These are phyloP conservation scores for Cornus kousa DNA, from an alignment of 148 eudicot species.

Conservation along the genomic window DNA sequence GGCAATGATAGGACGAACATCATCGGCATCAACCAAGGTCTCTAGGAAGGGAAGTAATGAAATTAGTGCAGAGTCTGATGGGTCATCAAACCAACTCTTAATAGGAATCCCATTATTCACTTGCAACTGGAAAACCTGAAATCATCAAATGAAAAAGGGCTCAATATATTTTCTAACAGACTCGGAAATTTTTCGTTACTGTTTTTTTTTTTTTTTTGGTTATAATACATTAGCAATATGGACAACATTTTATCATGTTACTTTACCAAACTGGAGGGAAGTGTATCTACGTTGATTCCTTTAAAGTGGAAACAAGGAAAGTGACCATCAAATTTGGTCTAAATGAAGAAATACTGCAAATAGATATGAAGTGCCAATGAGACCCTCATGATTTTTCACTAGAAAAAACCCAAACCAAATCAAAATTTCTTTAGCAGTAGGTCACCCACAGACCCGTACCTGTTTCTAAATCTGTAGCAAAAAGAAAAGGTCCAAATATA, in stretches of 20 bases:
- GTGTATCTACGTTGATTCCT: not conserved
- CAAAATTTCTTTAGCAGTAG: not conserved
- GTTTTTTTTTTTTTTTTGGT: not conserved
- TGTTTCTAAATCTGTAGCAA: not conserved
- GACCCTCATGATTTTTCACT: not conserved
- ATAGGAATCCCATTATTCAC: slow-evolving; percentile 98
- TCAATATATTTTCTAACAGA: slow-evolving; percentile 7
- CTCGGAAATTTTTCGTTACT: not conserved
- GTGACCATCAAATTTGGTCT: not conserved
- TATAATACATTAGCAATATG: too few relatives aligned
- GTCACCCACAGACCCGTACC: not conserved
- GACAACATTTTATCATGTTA: not conserved
- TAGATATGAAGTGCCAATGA: not conserved
- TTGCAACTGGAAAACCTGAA: slow-evolving; percentile 94
- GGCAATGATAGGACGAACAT: slow-evolving; percentile 93
- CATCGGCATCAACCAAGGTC: slow-evolving; percentile 80
- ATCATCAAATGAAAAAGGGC: slow-evolving; percentile 21
- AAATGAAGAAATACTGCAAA: not conserved
- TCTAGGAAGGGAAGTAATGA: slow-evolving; percentile 89
- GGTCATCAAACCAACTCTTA: slow-evolving; percentile 99
- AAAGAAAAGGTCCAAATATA: not conserved
- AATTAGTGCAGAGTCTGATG: slow-evolving; percentile 75
- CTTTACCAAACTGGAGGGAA: not conserved
- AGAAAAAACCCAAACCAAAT: not conserved
- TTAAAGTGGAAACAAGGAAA: not conserved